phyloP scores from a whole-genome alignment of 306 rosid genomes.

The Medicago arabica region DNA sequence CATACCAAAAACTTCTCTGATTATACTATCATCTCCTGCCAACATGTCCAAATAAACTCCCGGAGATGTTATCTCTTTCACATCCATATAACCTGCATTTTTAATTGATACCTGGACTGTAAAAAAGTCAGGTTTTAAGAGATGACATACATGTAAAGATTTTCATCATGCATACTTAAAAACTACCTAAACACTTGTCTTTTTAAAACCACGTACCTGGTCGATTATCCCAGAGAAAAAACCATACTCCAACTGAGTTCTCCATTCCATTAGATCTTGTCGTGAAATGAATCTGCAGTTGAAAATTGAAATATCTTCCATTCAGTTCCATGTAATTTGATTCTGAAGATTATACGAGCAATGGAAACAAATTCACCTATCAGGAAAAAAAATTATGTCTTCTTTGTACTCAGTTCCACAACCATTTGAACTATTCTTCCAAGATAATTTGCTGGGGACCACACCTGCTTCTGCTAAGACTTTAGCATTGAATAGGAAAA shows the following conservation, averaged over 20 bases:
- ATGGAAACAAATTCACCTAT: slow-evolving; percentile 58
- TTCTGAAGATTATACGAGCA: slow-evolving; percentile 14
- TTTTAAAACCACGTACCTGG: slow-evolving; percentile 62
- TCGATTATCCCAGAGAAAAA: slow-evolving; percentile 55
- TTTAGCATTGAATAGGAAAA: slow-evolving; percentile 46
- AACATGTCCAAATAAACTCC: slow-evolving; percentile 76
- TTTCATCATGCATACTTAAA: slow-evolving; percentile 36
- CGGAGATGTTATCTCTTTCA: slow-evolving; percentile 70
- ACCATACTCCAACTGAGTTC: slow-evolving; percentile 81
- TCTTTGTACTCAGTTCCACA: slow-evolving; percentile 47
- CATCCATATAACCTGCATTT: slow-evolving; percentile 84
- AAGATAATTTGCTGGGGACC: slow-evolving; percentile 76
- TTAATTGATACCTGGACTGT: slow-evolving; percentile 95
- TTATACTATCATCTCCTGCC: slow-evolving; percentile 75
- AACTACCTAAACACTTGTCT: slow-evolving; percentile 2
- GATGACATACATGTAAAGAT: slow-evolving; percentile 52
- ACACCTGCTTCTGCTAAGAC: slow-evolving; percentile 93
- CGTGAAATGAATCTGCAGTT: slow-evolving; percentile 77
- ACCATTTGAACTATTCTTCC: slow-evolving; percentile 40
- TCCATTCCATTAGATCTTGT: slow-evolving; percentile 89
- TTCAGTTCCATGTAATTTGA: slow-evolving; percentile 36
- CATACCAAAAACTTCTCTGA: slow-evolving; percentile 91
- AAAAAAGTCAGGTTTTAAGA: slow-evolving; percentile 86
- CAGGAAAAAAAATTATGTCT: slow-evolving; percentile 59
- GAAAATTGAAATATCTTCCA: slow-evolving; percentile 38